Percentiles rank a stretch among this genome's conserved stretches.
Conservation (phyloP, 495 filamentous ascomycete species). For the Penicillium goetzii region DNA sequence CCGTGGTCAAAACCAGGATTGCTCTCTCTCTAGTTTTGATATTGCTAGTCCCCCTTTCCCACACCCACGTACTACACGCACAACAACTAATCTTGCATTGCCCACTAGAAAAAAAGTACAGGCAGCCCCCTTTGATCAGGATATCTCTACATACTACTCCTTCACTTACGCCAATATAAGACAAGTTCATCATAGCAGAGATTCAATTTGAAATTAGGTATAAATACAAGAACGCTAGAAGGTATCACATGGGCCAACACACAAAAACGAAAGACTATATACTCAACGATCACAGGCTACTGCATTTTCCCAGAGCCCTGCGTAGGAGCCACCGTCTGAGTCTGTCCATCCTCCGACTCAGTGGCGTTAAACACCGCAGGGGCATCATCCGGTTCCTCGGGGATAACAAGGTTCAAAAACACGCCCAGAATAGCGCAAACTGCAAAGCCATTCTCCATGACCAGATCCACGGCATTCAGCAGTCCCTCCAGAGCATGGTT, state of each 20-base stretch:
- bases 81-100: too few species aligned
- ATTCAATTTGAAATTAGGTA: not conserved
- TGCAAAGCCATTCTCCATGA: constrained; percentile 72
- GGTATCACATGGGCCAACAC: constrained; percentile 1
- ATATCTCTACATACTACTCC: too few species aligned
- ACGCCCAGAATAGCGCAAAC: constrained; percentile 73
- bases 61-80: too few species aligned
- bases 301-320: not conserved
- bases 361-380: constrained; percentile 33
- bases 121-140: too few species aligned
- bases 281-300: not conserved
- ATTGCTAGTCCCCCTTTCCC: too few species aligned
- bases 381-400: constrained; percentile 72
- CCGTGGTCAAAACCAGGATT: too few species aligned
- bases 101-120: too few species aligned
- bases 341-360: constrained; percentile 20
- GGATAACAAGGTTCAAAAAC: constrained; percentile 72
- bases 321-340: not conserved
- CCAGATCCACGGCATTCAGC: constrained; percentile 77
- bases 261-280: not conserved
- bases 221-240: constrained; percentile 2
- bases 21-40: too few species aligned
- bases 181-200: too few species aligned
- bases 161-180: too few species aligned
- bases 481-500: constrained; percentile 76